phyloP scores from a whole-genome alignment of 2,329 filamentous ascomycete species.

The Penicillium hesseltinei region DNA sequence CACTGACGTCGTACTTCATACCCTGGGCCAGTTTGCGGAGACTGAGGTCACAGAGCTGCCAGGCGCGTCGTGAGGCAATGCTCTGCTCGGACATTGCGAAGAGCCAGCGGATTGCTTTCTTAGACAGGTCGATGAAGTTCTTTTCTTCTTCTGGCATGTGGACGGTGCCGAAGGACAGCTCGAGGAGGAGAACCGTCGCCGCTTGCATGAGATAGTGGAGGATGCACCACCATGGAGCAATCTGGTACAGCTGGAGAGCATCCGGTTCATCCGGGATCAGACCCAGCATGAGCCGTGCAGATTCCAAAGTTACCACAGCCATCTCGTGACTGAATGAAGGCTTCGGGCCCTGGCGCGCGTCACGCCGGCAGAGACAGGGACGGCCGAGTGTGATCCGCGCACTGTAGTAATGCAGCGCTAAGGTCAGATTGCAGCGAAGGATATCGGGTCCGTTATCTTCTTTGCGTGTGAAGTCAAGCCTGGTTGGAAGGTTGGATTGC shows the following conservation, averaged over 20 bases:
- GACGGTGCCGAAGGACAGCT: conserved; percentile 45
- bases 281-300: conserved; percentile 39
- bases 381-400: conserved; percentile 45
- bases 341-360: conserved; percentile 30
- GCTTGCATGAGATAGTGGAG: conserved; percentile 48
- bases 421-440: conserved; percentile 39
- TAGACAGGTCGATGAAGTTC: conserved; percentile 36
- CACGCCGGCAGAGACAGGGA: conserved; percentile 47
- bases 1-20: conserved; percentile 37
- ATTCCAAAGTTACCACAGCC: conserved; percentile 40
- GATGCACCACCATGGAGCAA: conserved; percentile 47
- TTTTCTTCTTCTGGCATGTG: conserved; percentile 44
- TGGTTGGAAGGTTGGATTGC: conserved; percentile 37
- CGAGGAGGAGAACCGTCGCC: conserved; percentile 45
- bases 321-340: conserved; percentile 41
- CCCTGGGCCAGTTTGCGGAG: conserved; percentile 36
- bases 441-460: conserved; percentile 33
- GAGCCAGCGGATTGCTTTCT: conserved; percentile 47
- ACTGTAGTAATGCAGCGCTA: conserved; percentile 48
- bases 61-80: conserved; percentile 42
- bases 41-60: conserved; percentile 41
- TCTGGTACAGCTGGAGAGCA: conserved; percentile 39
- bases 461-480: conserved; percentile 39
- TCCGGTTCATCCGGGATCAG: conserved; percentile 46
- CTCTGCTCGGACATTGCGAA: conserved; percentile 41